Conservation (phyloP, 2,329 filamentous ascomycete genomes). For the Epichloe elymi region DNA sequence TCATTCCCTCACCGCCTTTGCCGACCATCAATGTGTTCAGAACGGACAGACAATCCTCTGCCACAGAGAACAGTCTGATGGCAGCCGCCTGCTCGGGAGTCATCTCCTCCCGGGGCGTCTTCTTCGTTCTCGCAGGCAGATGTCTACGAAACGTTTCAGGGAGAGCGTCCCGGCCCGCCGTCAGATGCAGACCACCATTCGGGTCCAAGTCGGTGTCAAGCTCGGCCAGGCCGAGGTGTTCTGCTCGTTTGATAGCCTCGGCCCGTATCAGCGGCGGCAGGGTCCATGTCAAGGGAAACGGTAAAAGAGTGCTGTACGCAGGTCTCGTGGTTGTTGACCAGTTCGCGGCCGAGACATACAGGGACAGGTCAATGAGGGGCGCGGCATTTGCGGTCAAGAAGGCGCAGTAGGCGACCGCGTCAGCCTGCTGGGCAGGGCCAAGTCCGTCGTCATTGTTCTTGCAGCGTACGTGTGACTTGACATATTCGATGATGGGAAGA, state of each 20-base stretch:
- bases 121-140: constrained; percentile 30
- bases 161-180: constrained; percentile 22
- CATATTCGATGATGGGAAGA: constrained; percentile 43
- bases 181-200: constrained; percentile 23
- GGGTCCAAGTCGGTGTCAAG: constrained; percentile 47
- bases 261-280: constrained; percentile 62
- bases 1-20: constrained; percentile 11
- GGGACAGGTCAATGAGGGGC: constrained; percentile 68
- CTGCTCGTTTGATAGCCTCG: constrained; percentile 56
- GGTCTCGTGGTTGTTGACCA: constrained; percentile 67
- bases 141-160: constrained; percentile 28
- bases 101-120: constrained; percentile 48
- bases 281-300: constrained; percentile 81
- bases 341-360: constrained; percentile 84
- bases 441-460: constrained; percentile 27
- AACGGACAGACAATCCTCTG: constrained; percentile 57
- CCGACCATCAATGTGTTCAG: constrained; percentile 41
- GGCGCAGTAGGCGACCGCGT: constrained; percentile 42
- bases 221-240: constrained; percentile 54
- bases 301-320: constrained; percentile 65
- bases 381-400: constrained; percentile 66
- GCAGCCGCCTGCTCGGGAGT: constrained; percentile 57
- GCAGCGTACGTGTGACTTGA: constrained; percentile 17
- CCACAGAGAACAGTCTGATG: constrained; percentile 65
- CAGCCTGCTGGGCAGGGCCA: constrained; percentile 28